phyloP scores from a whole-genome alignment of 2,329 filamentous ascomycete genomes.

The Fusarium domesticum region DNA sequence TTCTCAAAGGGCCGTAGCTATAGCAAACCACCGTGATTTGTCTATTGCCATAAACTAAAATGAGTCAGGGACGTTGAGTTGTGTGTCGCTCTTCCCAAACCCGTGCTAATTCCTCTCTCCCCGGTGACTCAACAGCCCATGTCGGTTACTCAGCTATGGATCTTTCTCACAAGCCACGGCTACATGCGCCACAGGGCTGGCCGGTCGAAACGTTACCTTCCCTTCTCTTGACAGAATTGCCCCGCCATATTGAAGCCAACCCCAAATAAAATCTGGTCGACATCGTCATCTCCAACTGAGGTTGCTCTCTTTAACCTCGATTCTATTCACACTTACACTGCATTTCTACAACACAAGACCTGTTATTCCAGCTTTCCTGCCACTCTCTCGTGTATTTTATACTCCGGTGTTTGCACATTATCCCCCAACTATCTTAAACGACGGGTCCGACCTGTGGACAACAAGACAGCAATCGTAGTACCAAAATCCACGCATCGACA shows the following conservation, averaged over 20 bases:
- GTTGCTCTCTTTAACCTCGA: constrained; percentile 1
- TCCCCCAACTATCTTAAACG: too few species aligned
- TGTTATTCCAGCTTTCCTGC: not conserved
- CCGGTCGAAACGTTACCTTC: not conserved
- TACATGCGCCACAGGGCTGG: not conserved
- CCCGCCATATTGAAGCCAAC: constrained; percentile 21
- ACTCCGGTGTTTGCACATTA: too few species aligned
- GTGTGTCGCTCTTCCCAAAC: too few species aligned
- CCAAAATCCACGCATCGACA: not conserved
- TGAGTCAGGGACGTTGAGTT: too few species aligned
- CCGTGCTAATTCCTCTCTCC: too few species aligned
- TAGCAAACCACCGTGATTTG: too few species aligned
- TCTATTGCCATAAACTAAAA: too few species aligned
- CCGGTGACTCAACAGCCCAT: too few species aligned
- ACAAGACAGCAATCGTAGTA: not conserved
- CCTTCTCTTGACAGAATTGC: constrained; percentile 10
- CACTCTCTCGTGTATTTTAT: not conserved
- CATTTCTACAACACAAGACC: not conserved
- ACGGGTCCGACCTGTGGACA: not conserved
- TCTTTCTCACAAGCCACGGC: not conserved
- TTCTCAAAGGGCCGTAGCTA: too few species aligned
- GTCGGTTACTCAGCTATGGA: too few species aligned
- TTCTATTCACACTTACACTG: not conserved
- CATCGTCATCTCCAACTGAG: constrained; percentile 16
- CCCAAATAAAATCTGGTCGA: constrained; percentile 28